Base-by-base conservation (phyloP, 305 asterid species). In the Plantago coronopus region DNA sequence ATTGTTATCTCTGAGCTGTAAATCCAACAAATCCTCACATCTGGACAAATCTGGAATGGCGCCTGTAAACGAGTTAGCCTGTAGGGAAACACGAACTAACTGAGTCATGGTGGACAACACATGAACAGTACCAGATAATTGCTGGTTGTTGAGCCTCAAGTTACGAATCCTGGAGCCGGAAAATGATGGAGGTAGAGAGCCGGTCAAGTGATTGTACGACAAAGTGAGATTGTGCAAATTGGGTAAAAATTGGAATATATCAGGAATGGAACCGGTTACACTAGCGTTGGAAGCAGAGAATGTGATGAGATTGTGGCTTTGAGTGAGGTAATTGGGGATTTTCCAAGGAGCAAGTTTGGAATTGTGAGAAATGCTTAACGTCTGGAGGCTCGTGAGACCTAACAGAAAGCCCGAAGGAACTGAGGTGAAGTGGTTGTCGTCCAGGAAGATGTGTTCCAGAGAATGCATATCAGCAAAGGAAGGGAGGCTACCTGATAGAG, bases 1-100 rank as follows among this genome's bases (percentile, higher is more conserved):
- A 34, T 34, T 60, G 59, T 93, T 93, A 34, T 83, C 86, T 0
- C 98, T 86, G 10, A 93, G 87, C n/a, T n/a, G n/a, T n/a, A n/a
- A n/a, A n/a, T n/a, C n/a, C n/a, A n/a, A n/a, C n/a, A n/a, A n/a
- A n/a, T n/a, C n/a, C n/a, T n/a, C n/a, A n/a, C n/a, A n/a, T n/a
- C n/a, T n/a, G n/a, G 68, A 70, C 76, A 59, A 93, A 73, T 91
- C 87, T 0, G 97, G 95, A 40, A 93, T 81, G 9, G 81, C 76
- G n/a, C 97, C 96, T 0, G 85, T 29, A 63, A 83, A 89, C 20
- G 62, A 47, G 61, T 93, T 93, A 18, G 67, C 72, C 3, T 89
- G 99, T 48, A 93, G 73, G 96, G 94, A 85, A 60, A 65, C 77
- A 20, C 54, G 72, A 47, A 46, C 53, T 50, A 81, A 54, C 50